These are phyloP conservation scores for Nemania sp. DNA, from an alignment of 2,329 filamentous ascomycete species.

Conservation along the genomic window DNA sequence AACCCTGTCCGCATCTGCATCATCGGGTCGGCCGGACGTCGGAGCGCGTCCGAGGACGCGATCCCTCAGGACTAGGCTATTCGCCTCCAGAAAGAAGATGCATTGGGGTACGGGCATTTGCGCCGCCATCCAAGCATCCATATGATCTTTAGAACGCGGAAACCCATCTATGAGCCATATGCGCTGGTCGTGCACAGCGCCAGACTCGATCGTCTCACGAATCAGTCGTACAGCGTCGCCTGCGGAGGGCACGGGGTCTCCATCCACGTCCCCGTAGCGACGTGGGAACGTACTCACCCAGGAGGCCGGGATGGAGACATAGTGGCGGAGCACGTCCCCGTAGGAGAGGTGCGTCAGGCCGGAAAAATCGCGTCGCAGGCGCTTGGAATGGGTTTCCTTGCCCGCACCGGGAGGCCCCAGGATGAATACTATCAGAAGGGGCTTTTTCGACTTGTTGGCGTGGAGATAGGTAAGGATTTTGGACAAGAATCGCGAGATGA, in stretches of 20 bases:
- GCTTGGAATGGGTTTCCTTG: slow-evolving; percentile 31
- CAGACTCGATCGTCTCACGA: slow-evolving; percentile 25
- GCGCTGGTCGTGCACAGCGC: slow-evolving; percentile 15
- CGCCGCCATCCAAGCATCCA: slow-evolving; percentile 22
- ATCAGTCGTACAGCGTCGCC: slow-evolving; percentile 23
- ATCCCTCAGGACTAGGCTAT: too few species aligned
- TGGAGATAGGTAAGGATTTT: too few species aligned
- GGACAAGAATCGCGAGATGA: too few species aligned
- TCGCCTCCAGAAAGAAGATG: too few species aligned
- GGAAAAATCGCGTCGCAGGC: slow-evolving; percentile 18
- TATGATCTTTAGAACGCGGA: slow-evolving; percentile 25
- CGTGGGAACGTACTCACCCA: slow-evolving; percentile 33
- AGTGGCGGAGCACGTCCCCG: slow-evolving; percentile 31
- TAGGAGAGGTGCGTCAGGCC: slow-evolving; percentile 34
- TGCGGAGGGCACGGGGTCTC: slow-evolving; percentile 25
- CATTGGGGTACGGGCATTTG: slow-evolving; percentile 19
- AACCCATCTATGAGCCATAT: slow-evolving; percentile 34
- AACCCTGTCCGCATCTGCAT: slow-evolving; percentile 13
- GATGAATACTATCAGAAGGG: slow-evolving; percentile 31
- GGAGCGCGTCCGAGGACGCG: slow-evolving; percentile 24
- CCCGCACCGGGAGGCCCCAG: slow-evolving; percentile 33
- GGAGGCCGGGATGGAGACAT: slow-evolving; percentile 29
- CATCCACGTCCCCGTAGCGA: slow-evolving; percentile 7
- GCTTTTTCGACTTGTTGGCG: too few species aligned
- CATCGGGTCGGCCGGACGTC: slow-evolving; percentile 27